A percentile compares a stretch with the other conserved stretches of the same genome.
phyloP scores from a whole-genome alignment of 768 basidiomycete genomes.

The Phanerodontia chrysosporium region DNA sequence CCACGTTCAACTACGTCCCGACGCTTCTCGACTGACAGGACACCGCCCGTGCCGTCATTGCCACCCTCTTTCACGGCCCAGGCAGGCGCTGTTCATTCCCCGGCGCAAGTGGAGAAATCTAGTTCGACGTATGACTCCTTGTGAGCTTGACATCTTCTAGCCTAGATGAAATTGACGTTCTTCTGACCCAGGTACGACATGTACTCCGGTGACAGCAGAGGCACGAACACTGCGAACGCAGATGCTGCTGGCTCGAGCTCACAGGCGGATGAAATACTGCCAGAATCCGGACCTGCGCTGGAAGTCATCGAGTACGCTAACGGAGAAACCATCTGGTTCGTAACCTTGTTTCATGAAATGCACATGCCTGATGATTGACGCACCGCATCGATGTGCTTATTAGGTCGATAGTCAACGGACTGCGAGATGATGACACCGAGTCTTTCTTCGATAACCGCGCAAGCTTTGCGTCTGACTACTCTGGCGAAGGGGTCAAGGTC shows the following conservation, averaged over 20 bases:
- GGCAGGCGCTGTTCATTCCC: slow-evolving; percentile 32
- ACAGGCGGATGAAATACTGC: slow-evolving; percentile 21
- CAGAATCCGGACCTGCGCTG: slow-evolving; percentile 51
- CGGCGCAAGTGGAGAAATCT: slow-evolving; percentile 53
- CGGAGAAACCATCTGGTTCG: slow-evolving; percentile 82
- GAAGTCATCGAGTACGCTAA: slow-evolving; percentile 84
- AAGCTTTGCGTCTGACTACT: slow-evolving; percentile 76
- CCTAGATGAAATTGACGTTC: slow-evolving; percentile 7
- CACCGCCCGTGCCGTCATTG: slow-evolving; percentile 68
- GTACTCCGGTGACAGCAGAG: slow-evolving; percentile 60
- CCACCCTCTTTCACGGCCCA: slow-evolving; percentile 46
- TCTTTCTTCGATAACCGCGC: slow-evolving; percentile 61
- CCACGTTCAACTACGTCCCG: slow-evolving; percentile 48
- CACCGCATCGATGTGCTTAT: slow-evolving; percentile 14
- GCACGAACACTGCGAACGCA: slow-evolving; percentile 30
- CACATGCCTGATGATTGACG: neutral
- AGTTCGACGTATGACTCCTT: slow-evolving; percentile 73
- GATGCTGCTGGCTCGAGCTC: slow-evolving; percentile 28
- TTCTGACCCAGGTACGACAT: slow-evolving; percentile 58
- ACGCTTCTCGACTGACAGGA: slow-evolving; percentile 63
- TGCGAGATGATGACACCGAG: slow-evolving; percentile 74
- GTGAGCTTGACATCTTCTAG: slow-evolving; percentile 40
- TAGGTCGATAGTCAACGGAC: slow-evolving; percentile 81
- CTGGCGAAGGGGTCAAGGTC: slow-evolving; percentile 64
- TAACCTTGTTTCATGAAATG: slow-evolving; percentile 16